These are phyloP conservation scores for Nepenthes gracilis DNA, from an alignment of 148 eudicot species.

Conservation along the genomic window DNA sequence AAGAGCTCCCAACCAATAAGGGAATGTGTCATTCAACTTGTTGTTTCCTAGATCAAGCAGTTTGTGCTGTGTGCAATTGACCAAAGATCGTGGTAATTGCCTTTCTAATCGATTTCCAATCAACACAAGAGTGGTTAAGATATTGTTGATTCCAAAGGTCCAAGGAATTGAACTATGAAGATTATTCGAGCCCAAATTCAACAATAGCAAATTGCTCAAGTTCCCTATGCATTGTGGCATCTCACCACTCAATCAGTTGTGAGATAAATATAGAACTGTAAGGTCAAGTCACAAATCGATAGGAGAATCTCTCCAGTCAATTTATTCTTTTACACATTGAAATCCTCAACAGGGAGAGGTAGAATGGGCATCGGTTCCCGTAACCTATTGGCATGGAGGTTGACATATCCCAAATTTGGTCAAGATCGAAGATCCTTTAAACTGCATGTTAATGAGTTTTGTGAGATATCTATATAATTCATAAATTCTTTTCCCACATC, in stretches of 20 bases:
- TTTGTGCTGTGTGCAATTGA: background rate
- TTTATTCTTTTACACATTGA: slow-evolving; percentile 10
- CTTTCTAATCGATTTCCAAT: slow-evolving; percentile 1
- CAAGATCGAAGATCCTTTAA: slow-evolving; percentile 5
- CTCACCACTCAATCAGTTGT: slow-evolving; percentile 11
- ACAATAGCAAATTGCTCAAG: background rate
- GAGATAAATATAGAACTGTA: slow-evolving; percentile 5
- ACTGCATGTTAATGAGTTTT: slow-evolving; percentile 14
- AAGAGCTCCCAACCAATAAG: slow-evolving; percentile 2
- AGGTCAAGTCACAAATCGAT: slow-evolving; percentile 5
- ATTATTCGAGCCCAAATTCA: slow-evolving; percentile 3
- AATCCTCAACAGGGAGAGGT: slow-evolving; percentile 3
- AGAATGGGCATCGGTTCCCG: slow-evolving; percentile 21
- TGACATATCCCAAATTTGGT: background rate
- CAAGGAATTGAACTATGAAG: slow-evolving; percentile 2
- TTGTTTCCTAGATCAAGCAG: slow-evolving; percentile 6
- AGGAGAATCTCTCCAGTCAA: slow-evolving; percentile 7
- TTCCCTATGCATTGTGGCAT: slow-evolving; percentile 12
- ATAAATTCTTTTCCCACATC: background rate
- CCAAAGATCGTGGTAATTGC: slow-evolving; percentile 2
- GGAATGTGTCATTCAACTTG: slow-evolving; percentile 7
- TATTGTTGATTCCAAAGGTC: background rate
- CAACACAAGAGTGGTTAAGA: background rate
- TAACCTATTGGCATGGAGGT: slow-evolving; percentile 19
- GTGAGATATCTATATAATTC: slow-evolving; percentile 6